Conservation (phyloP, 768 basidiomycete genomes). For the Calocybe gangraenosa region DNA sequence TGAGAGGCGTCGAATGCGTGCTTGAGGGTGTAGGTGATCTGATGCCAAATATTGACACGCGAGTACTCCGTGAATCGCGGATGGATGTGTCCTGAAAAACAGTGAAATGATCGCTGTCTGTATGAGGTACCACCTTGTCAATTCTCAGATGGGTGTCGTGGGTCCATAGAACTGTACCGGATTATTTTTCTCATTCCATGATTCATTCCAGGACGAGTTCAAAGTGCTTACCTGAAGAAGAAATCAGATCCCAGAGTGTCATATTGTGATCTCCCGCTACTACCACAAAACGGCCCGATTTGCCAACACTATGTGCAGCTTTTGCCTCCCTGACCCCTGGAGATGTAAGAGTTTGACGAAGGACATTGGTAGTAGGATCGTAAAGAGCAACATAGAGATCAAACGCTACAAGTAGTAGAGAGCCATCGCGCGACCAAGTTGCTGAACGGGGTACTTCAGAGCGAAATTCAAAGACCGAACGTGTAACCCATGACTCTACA, state of each 20-base stretch:
- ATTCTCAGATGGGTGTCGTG: conserved; percentile 33
- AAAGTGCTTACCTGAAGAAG: conserved; percentile 47
- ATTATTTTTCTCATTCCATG: not conserved
- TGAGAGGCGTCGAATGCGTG: conserved; percentile 53
- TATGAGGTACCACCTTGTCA: conserved; percentile 50
- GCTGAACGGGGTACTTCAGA: conserved; percentile 59
- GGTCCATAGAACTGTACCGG: conserved; percentile 57
- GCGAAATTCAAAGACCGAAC: conserved; percentile 69
- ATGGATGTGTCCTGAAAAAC: conserved; percentile 40
- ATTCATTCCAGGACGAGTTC: not conserved
- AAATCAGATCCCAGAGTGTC: conserved; percentile 70
- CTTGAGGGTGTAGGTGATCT: conserved; percentile 41
- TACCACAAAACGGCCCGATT: conserved; percentile 65
- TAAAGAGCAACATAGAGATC: conserved; percentile 69
- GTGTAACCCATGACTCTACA: conserved; percentile 75
- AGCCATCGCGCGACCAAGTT: conserved; percentile 83
- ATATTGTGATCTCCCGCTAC: conserved; percentile 45
- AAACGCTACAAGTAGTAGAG: conserved; percentile 74
- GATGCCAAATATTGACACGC: conserved; percentile 45
- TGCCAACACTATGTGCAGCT: conserved; percentile 64
- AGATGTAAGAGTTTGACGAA: conserved; percentile 56
- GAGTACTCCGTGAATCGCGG: conserved; percentile 29
- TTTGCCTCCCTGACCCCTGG: conserved; percentile 45
- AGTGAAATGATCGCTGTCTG: conserved; percentile 52
- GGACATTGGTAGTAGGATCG: conserved; percentile 57